Evolutionary conservation across 2,329 filamentous ascomycete genomes (phyloP).

Genomic region (Geosmithia flava): DNA sequence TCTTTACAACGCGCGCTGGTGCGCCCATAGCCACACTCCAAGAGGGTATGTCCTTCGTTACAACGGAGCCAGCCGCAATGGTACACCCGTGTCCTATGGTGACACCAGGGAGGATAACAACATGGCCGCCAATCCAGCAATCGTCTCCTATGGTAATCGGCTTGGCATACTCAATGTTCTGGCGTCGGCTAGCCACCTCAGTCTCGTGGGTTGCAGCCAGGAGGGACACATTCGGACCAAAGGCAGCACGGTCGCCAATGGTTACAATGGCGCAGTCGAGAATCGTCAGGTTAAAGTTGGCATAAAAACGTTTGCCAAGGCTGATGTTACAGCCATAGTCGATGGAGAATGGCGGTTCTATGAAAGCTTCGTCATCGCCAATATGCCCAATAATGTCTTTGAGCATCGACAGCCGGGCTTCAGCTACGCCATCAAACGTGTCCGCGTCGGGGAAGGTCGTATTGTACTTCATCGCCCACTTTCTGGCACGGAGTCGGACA

Average conservation of each 20-base stretch:
- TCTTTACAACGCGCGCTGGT: conserved; percentile 36
- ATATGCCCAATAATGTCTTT: conserved; percentile 33
- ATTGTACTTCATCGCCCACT: conserved; percentile 46
- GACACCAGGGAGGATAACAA: conserved; percentile 36
- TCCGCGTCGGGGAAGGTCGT: conserved; percentile 36
- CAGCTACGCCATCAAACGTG: conserved; percentile 22
- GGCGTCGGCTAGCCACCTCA: conserved; percentile 37
- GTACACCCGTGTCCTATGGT: conserved; percentile 39
- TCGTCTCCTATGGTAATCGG: conserved; percentile 36
- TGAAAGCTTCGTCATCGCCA: conserved; percentile 32
- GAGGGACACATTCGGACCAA: conserved; percentile 61
- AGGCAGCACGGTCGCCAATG: conserved; percentile 58
- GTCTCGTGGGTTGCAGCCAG: conserved; percentile 62
- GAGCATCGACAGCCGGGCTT: conserved; percentile 32
- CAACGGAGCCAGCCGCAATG: conserved; percentile 34
- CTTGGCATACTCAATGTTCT: conserved; percentile 32
- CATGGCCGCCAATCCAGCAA: conserved; percentile 41
- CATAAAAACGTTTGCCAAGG: conserved; percentile 44
- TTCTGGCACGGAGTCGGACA: conserved; percentile 40
- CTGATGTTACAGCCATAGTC: conserved; percentile 52
- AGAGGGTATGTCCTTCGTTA: conserved; percentile 34
- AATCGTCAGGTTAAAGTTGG: conserved; percentile 28
- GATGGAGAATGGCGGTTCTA: conserved; percentile 45
- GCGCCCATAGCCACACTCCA: conserved; percentile 34
- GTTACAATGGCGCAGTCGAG: conserved; percentile 60